Base-by-base conservation (phyloP, 495 filamentous ascomycete genomes). In the Neurospora sp. region DNA sequence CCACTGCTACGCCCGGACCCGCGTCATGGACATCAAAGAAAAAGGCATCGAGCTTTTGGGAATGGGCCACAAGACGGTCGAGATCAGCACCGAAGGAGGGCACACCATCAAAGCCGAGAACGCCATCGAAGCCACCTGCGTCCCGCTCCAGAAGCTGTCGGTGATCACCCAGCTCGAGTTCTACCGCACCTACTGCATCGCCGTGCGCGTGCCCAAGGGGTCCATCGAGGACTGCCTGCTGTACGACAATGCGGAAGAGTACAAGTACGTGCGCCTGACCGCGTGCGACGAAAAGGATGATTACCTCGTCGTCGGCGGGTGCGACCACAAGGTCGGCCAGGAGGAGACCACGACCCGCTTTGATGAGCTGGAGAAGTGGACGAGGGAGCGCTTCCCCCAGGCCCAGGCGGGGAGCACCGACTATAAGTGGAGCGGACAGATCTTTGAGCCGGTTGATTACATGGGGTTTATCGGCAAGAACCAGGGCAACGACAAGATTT, bases 311-410 rank as follows among this genome's bases (percentile, higher is more conserved):
- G 78, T 88, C n/a, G 88, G 88, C 6, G 88, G 88, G 1, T 83
- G 84, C 73, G 88, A 90, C 74, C 88, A 90, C 81, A 88, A 88
- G 77, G 88, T 89, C 41, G 87, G 88, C 0, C 86, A 89, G 73
- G 86, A 87, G 42, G 83, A 81, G 16, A 81, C 82, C 9, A 69
- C 68, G 2, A 75, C 75, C 5, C 81, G 83, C 35, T 87, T 83
- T 59, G 78, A 78, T 0, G 83, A 85, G 73, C 82, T 89, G 3
- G 87, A 85, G 73, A 72, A 69, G 2, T 89, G 88, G 87, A 82
- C 83, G 9, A 82, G 86, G 14, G 81, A 83, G 71, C 82, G 88
- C 39, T 89, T 89, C 77, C 80, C 88, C 0, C 78, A 83, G 68
- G 85, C 88, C 0, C 78, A 83, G 68, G 84, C 83, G 1, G 82